Percentiles rank a stretch among this genome's conserved stretches.
phyloP scores from a whole-genome alignment of 345 rosid genomes.

The Euphorbia tirucalli region DNA sequence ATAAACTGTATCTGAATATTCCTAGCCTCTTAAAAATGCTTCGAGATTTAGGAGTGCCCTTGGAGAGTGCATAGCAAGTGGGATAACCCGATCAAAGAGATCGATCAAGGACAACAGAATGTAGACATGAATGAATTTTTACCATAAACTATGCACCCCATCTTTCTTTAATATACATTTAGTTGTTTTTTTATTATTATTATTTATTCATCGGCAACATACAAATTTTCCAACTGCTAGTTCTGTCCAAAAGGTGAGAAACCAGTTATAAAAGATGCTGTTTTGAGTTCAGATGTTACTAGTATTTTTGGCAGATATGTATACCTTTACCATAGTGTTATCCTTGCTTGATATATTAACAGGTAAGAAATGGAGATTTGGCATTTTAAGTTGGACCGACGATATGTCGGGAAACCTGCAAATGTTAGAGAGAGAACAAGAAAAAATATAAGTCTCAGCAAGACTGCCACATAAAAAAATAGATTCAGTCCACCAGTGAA shows the following conservation, averaged over 20 bases:
- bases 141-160: neutral
- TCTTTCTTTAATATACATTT: neutral
- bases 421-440: neutral
- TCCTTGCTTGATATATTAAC: constrained; percentile 77
- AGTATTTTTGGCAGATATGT: neutral
- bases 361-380: constrained; percentile 87
- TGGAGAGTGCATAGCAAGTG: too few species aligned
- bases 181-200: too few species aligned
- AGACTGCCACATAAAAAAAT: neutral
- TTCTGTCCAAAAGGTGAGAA: neutral
- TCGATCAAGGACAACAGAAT: too few species aligned
- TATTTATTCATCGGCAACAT: neutral
- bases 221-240: neutral
- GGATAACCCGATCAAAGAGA: too few species aligned
- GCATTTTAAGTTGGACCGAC: constrained; percentile 73
- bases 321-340: constrained; percentile 72
- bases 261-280: neutral
- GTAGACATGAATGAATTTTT: too few species aligned
- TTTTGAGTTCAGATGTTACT: neutral
- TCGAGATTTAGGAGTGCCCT: too few species aligned
- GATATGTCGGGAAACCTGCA: constrained; percentile 72
- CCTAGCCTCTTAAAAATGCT: too few species aligned
- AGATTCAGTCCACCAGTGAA: neutral
- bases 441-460: constrained; percentile 7
- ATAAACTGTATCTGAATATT: too few species aligned